A percentile compares a stretch with the other conserved stretches of the same genome.
Conservation (phyloP, 2,329 filamentous ascomycete genomes). For the Apiospora rasikravindrae region DNA sequence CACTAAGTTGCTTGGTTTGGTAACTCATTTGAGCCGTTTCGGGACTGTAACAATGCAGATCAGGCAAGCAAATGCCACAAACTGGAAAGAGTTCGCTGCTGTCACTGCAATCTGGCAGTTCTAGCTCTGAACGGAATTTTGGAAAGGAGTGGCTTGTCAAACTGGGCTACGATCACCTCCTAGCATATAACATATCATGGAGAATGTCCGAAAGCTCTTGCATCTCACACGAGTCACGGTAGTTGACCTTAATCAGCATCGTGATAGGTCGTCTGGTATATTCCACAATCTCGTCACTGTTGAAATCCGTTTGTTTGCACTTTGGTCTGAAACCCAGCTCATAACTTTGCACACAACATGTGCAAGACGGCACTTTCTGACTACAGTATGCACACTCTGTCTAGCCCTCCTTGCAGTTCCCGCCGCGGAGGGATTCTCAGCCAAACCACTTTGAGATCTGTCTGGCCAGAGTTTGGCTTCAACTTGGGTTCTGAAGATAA, state of each 20-base stretch:
- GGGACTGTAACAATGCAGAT: not conserved
- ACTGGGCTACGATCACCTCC: not conserved
- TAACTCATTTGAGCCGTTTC: constrained; percentile 1
- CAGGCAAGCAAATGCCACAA: not conserved
- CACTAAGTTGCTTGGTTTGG: not conserved
- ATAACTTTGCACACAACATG: not conserved
- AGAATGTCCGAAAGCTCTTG: not conserved
- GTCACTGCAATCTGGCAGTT: constrained; percentile 4
- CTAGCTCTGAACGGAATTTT: not conserved
- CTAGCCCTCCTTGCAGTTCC: not conserved
- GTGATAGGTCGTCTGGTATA: not conserved
- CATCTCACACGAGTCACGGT: not conserved
- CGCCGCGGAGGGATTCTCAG: not conserved
- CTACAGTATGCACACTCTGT: not conserved
- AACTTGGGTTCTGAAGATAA: not conserved
- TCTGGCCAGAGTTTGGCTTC: not conserved
- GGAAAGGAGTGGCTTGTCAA: not conserved
- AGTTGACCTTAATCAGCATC: not conserved
- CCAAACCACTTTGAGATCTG: not conserved
- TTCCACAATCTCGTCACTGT: not conserved
- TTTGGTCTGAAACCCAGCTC: not conserved
- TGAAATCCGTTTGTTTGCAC: not conserved
- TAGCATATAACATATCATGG: not conserved
- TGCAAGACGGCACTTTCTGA: not conserved
- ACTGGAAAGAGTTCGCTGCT: not conserved